phyloP scores from a whole-genome alignment of 164 flowering plant species.

The Echeveria elegans region DNA sequence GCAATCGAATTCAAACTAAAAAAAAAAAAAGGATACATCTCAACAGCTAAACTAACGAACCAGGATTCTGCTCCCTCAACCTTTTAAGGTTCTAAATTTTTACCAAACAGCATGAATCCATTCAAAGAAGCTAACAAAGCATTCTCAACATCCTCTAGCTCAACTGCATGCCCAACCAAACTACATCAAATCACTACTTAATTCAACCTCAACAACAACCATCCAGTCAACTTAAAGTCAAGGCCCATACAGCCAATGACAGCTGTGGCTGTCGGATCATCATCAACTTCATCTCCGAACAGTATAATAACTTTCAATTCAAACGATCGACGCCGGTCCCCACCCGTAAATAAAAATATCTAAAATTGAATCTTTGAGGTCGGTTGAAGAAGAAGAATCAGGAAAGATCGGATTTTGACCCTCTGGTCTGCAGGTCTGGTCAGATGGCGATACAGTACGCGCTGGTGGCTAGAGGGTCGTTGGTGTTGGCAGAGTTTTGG shows the following conservation, averaged over 20 bases:
- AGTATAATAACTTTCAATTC: not conserved
- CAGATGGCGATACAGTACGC: conserved; percentile 44
- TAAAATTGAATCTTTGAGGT: not conserved
- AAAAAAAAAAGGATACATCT: too few species aligned
- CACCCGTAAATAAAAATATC: not conserved
- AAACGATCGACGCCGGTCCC: not conserved
- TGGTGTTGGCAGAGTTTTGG: conserved; percentile 43
- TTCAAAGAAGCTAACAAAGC: not conserved
- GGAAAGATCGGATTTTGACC: not conserved
- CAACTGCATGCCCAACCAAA: not conserved
- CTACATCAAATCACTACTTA: not conserved
- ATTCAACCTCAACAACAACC: not conserved
- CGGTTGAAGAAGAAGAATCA: not conserved
- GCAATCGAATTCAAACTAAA: too few species aligned
- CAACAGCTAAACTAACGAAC: too few species aligned
- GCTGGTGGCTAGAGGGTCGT: conserved; percentile 48
- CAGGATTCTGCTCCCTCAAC: too few species aligned
- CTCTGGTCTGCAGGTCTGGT: too few species aligned
- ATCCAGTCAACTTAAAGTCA: not conserved
- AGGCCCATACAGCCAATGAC: conserved; percentile 5
- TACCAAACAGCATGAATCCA: not conserved
- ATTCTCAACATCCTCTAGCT: not conserved
- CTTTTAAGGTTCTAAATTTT: too few species aligned
- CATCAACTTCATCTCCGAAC: too few species aligned
- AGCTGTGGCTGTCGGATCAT: too few species aligned